Evolutionary conservation across 805 yeast species (phyloP).

Genomic region (Candida koratica): DNA sequence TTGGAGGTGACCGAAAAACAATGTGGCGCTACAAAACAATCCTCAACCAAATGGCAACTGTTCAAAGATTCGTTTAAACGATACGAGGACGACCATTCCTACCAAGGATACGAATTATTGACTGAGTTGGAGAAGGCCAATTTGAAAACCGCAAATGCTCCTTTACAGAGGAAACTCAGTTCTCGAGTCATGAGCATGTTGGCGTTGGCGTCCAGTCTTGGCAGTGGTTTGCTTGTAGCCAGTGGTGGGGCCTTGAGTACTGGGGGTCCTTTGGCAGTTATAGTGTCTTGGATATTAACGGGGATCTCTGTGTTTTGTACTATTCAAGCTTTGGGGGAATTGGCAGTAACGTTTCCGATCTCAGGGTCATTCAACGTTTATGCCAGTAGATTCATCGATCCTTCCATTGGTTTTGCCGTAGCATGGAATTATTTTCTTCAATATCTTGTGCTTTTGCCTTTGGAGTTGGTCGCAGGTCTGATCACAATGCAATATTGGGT

Average conservation of each 20-base stretch:
- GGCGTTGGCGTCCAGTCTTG: slow-evolving; percentile 42
- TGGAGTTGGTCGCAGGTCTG: slow-evolving; percentile 61
- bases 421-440: slow-evolving; percentile 70
- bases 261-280: slow-evolving; percentile 40
- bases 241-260: slow-evolving; percentile 35
- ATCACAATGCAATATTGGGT: slow-evolving; percentile 58
- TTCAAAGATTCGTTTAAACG: slow-evolving; percentile 49
- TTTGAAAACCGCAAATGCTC: slow-evolving; percentile 37
- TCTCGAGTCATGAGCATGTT: slow-evolving; percentile 41
- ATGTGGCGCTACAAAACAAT: too few species aligned
- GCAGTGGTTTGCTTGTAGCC: slow-evolving; percentile 42
- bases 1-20: too few species aligned
- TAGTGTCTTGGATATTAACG: slow-evolving; percentile 37
- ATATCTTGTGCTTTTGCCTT: slow-evolving; percentile 54
- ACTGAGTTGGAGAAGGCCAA: slow-evolving; percentile 40
- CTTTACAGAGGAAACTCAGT: slow-evolving; percentile 31
- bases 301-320: slow-evolving; percentile 36
- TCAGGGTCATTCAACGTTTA: slow-evolving; percentile 47
- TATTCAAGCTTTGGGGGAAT: slow-evolving; percentile 43
- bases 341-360: slow-evolving; percentile 43
- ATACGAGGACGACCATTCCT: slow-evolving; percentile 19
- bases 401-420: slow-evolving; percentile 66
- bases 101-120: slow-evolving; percentile 17
- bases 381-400: slow-evolving; percentile 63
- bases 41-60: slow-evolving; percentile 37